A percentile compares a stretch with the other conserved stretches of the same genome.
Conservation (phyloP, 2,329 filamentous ascomycete genomes). For the Tolypocladium album region DNA sequence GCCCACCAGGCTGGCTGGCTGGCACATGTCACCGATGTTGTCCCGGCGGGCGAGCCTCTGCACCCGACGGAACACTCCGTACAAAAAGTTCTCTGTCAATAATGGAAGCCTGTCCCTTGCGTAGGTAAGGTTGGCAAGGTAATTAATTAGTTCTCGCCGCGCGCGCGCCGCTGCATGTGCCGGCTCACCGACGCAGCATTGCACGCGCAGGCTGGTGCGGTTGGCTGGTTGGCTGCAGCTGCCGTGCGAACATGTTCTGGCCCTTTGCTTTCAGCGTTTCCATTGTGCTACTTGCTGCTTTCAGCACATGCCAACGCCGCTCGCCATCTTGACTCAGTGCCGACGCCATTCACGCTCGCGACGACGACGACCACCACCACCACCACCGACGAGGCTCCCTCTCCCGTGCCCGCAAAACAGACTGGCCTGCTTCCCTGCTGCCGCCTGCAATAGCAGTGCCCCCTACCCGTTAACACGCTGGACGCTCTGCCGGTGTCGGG, state of each 20-base stretch:
- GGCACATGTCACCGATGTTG: neutral
- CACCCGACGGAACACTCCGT: neutral
- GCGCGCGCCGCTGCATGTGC: neutral
- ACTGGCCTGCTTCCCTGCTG: no score
- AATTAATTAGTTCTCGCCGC: no score
- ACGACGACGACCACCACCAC: no score
- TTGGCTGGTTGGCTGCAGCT: neutral
- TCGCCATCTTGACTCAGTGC: neutral
- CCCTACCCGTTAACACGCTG: no score
- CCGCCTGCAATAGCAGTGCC: no score
- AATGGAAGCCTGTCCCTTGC: no score
- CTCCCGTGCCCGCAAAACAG: no score
- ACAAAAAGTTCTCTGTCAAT: neutral
- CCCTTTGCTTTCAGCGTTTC: neutral
- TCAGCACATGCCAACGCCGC: neutral
- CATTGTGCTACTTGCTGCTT: neutral
- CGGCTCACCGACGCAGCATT: constrained; percentile 2
- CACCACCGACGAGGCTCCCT: no score
- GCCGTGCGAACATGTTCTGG: neutral
- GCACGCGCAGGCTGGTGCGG: neutral
- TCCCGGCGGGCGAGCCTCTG: neutral
- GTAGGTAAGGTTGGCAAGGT: neutral
- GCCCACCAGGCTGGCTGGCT: neutral
- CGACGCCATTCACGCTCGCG: neutral
- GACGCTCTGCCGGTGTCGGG: neutral